These are phyloP conservation scores for Tetracladium marchalianum DNA, from an alignment of 495 filamentous ascomycete genomes.

Conservation along the genomic window DNA sequence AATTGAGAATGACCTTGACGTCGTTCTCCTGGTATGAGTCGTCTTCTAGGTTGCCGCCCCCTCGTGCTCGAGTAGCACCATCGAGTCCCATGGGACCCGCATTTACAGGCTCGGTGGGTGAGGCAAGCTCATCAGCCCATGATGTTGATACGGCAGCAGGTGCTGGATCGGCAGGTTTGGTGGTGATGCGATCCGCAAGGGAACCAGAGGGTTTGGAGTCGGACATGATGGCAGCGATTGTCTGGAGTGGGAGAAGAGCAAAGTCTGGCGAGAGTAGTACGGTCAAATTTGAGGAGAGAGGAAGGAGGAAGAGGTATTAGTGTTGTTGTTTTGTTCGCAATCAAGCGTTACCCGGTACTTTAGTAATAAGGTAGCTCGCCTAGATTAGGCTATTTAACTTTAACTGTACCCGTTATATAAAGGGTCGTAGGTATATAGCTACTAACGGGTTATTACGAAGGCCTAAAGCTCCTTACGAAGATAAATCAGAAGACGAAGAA, in stretches of 20 bases:
- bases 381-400: neutral
- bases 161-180: conserved; percentile 4
- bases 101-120: conserved; percentile 13
- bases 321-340: too few species aligned
- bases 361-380: too few species aligned
- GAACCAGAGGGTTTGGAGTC: conserved; percentile 27
- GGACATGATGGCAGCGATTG: conserved; percentile 5
- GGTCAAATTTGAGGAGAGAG: neutral
- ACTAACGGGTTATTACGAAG: too few species aligned
- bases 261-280: neutral
- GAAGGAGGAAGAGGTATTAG: too few species aligned
- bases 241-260: neutral
- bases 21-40: conserved; percentile 46
- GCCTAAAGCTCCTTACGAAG: too few species aligned
- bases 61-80: conserved; percentile 33
- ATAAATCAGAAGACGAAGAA: too few species aligned
- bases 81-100: conserved; percentile 23
- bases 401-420: neutral
- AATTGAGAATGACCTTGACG: conserved; percentile 78
- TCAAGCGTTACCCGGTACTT: too few species aligned
- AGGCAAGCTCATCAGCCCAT: conserved; percentile 27
- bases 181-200: conserved; percentile 53
- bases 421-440: too few species aligned
- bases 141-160: conserved; percentile 6
- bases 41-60: conserved; percentile 52